These are phyloP conservation scores for Climacium dendroides DNA, from an alignment of 225 moss, liverwort and hornwort species.

Conservation along the genomic window DNA sequence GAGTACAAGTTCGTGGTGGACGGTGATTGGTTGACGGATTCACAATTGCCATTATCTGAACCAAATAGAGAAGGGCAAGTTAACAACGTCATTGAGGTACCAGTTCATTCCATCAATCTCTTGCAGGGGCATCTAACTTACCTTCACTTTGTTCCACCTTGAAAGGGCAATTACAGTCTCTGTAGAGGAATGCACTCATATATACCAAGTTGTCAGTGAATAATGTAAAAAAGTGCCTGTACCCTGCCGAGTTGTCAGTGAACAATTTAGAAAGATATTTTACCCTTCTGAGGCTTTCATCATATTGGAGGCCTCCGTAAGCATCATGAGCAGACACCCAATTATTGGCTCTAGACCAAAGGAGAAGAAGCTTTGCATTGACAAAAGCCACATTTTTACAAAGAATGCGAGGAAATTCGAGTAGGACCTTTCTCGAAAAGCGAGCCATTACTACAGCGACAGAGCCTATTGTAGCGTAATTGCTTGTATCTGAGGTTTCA, in stretches of 20 bases:
- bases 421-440: neutral
- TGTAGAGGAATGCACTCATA: neutral
- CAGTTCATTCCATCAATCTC: neutral
- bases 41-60: constrained; percentile 38
- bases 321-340: neutral
- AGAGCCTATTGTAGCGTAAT: neutral
- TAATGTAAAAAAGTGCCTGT: no score
- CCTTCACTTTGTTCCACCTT: neutral
- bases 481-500: neutral
- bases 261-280: neutral
- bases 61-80: constrained; percentile 86
- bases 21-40: constrained; percentile 58
- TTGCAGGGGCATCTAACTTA: neutral
- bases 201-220: neutral
- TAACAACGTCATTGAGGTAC: constrained; percentile 81
- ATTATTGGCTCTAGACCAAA: neutral
- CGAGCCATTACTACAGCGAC: neutral
- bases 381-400: neutral
- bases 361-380: neutral
- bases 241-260: neutral
- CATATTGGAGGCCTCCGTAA: neutral
- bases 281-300: neutral
- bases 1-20: constrained; percentile 88
- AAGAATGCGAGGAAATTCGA: neutral
- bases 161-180: neutral